A percentile compares a stretch with the other conserved stretches of the same genome.
Conservation (phyloP, 306 rosid species). For the Prunus mongolica region DNA sequence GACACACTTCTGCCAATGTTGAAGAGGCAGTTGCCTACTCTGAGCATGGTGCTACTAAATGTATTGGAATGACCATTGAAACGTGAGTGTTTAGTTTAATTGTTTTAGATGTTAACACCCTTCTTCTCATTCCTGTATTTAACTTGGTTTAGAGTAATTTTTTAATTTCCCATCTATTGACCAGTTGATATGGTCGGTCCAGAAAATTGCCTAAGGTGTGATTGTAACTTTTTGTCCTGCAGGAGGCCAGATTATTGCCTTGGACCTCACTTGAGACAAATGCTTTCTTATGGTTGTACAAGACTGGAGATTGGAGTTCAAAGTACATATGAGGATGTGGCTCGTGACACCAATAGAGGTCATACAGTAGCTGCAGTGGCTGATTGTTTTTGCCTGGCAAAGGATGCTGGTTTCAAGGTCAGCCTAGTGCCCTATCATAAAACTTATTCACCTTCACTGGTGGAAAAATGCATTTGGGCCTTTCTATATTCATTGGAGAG, state of each 20-base stretch:
- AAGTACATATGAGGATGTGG: constrained; percentile 98
- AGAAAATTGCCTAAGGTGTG: not conserved
- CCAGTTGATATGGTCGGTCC: not conserved
- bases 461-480: not conserved
- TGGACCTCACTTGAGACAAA: constrained; percentile 96
- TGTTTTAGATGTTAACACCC: not conserved
- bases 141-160: not conserved
- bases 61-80: constrained; percentile 98
- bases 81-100: constrained; percentile 48
- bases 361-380: constrained; percentile 97
- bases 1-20: constrained; percentile 93
- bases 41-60: constrained; percentile 86
- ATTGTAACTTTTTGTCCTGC: constrained; percentile 15
- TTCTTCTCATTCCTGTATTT: not conserved
- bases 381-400: constrained; percentile 90
- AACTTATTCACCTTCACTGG: not conserved
- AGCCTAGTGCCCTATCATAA: constrained; percentile 5
- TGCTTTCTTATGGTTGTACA: constrained; percentile 95
- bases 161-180: not conserved
- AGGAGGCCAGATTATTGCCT: constrained; percentile 99
- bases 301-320: constrained; percentile 96
- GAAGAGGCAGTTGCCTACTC: constrained; percentile 94
- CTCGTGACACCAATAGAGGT: constrained; percentile 95
- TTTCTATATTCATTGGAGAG: not conserved
- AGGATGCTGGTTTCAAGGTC: constrained; percentile 99